Evolutionary conservation across 2,329 filamentous ascomycete genomes (phyloP), one percentile per base, ranked within the genome.

Genomic region (Apiospora hydei): DNA sequence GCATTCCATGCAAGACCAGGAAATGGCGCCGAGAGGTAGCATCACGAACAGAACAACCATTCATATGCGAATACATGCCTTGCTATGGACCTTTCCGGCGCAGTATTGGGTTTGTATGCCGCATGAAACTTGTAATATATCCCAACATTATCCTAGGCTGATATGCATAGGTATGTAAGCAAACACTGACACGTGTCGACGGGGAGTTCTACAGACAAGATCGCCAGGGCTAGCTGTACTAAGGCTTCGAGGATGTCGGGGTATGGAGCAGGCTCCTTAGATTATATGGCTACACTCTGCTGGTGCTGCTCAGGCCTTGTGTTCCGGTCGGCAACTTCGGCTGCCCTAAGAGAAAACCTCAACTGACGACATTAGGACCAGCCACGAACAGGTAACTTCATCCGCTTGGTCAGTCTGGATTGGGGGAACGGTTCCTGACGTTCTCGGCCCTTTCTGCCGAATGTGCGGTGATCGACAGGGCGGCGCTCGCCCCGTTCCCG

Each of bases 321-420:
- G 51, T 57, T 61, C 53, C 51, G 16, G 26, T 57, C 51, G 53
- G 53, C 18, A 61, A 38, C 30, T 61, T 38, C 30, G 53, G 53
- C 7, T 61, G 53, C 53, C 53, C 16, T 38, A 38, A n/a, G 30
- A 24, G 3, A n/a, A 1, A 1, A 8, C 16, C 16, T 10, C 30
- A 16, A 41, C 30, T 13, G 34, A 6, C 7, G n/a, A 61, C 7
- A n/a, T 2, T 3, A 18, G 34, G 34, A 8, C 7, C 34, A 11
- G 10, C 18, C 51, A 30, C 51, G 53, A 61, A 34, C 53, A 38
- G 30, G 30, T n/a, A 41, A 18, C 53, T n/a, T 14, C 18, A 13
- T n/a, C 21, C 18, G 53, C 7, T n/a, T 38, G 16, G 21, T n/a
- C 21, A n/a, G 4, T 49, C 46, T 21, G 46, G 18, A 3, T n/a